phyloP scores from a whole-genome alignment of 2,329 filamentous ascomycete species.

The Fusarium camptoceras region DNA sequence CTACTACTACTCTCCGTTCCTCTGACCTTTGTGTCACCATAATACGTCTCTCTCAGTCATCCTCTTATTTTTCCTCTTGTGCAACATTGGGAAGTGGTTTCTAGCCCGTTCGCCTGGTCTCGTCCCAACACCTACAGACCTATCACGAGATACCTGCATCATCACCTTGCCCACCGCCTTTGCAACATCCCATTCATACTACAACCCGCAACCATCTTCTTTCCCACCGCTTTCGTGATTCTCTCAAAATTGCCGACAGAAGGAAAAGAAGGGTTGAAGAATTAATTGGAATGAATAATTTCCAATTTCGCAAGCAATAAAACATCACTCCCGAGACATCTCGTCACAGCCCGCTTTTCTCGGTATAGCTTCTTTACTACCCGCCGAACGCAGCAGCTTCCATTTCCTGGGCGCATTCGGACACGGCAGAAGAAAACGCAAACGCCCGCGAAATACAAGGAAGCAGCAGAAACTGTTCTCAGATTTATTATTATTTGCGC shows the following conservation, averaged over 20 bases:
- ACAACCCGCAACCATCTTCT: constrained; percentile 29
- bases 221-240: background rate
- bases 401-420: constrained; percentile 16
- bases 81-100: constrained; percentile 1
- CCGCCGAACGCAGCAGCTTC: constrained; percentile 12
- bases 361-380: constrained; percentile 1
- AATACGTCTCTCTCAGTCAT: constrained; percentile 1
- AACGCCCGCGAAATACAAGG: constrained; percentile 9
- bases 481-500: constrained; percentile 18
- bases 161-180: constrained; percentile 33
- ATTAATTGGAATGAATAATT: constrained; percentile 6
- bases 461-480: constrained; percentile 1
- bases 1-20: constrained; percentile 11
- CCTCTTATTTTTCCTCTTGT: constrained; percentile 1
- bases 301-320: constrained; percentile 16
- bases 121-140: background rate
- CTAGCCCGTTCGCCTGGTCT: constrained; percentile 6
- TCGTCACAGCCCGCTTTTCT: constrained; percentile 7
- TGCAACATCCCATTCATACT: constrained; percentile 11
- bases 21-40: constrained; percentile 21
- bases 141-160: constrained; percentile 37
- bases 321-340: constrained; percentile 23
- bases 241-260: background rate
- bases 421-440: constrained; percentile 12
- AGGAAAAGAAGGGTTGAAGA: constrained; percentile 32